Evolutionary conservation across 208 protist species (phyloP), one percentile per base, ranked within the genome.

Genomic region (Balamuthia mandrillaris): DNA sequence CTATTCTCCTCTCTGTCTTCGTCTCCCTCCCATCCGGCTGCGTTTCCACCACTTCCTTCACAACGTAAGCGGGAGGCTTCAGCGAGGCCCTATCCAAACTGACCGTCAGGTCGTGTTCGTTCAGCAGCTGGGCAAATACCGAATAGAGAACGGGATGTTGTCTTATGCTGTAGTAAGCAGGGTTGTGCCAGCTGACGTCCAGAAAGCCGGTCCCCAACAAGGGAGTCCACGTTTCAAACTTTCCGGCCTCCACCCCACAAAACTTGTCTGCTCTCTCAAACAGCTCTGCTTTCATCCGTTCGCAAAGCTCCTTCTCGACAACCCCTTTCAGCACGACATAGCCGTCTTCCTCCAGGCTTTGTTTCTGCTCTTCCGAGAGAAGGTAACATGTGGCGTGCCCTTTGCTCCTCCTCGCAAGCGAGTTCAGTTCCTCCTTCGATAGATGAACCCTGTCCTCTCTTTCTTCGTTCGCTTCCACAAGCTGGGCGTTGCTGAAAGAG

Each of bases 251-350:
- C 21, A 75, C 65, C 24, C 42, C 42, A n/a, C 45, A 24, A 24
- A 75, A 44, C 3, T 37, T 75, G 41, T 52, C n/a, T 21, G 65
- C 65, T n/a, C 65, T 37, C 16, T 75, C 65, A 18, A 75, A 75
- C 27, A 75, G 39, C 39, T 75, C 65, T 44, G 9, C 16, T 27
- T 75, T 75, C 65, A 75, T 75, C 42, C 52, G 65, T 44, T 75
- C 65, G 39, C 65, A 75, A 4, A 44, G 45, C 27, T 49, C n/a
- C 41, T 75, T 37, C 24, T 37, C 45, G 41, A 51, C 27, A n/a
- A 75, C 21, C 42, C 65, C 41, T 44, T 75, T 75, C n/a, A 75
- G 24, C 65, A 75, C 65, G 10, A 75, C 41, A 31, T 75, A 75
- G 2, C 65, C 65, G 42, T 75, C 52, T 44, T 75, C 37, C 27